Percentiles rank a stretch among this genome's conserved stretches.
Evolutionary conservation across 345 rosid species (phyloP).

Genomic region (Hypericum perforatum): DNA sequence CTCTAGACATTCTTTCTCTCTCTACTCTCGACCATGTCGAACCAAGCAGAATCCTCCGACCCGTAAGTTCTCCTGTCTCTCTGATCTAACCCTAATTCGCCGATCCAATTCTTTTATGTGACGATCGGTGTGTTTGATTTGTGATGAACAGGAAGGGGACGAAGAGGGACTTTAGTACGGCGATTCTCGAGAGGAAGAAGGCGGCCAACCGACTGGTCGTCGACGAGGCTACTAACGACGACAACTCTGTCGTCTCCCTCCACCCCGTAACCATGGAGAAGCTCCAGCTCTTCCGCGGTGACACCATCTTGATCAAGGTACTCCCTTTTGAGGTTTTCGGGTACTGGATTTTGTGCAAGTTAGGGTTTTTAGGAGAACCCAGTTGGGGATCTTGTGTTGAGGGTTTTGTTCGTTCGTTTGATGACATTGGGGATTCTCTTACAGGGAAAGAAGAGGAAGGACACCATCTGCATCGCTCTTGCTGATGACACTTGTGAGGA

Average conservation of each 20-base stretch:
- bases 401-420: too few relatives aligned
- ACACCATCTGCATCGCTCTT: constrained; percentile 19
- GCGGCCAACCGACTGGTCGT: constrained; percentile 11
- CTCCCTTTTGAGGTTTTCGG: not conserved
- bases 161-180: constrained; percentile 15
- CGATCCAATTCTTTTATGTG: not conserved
- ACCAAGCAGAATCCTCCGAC: constrained; percentile 17
- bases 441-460: constrained; percentile 19
- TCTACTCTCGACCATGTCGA: constrained; percentile 10
- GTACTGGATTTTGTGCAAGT: not conserved
- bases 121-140: not conserved
- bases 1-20: not conserved
- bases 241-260: constrained; percentile 10
- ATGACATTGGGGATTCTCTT: too few relatives aligned
- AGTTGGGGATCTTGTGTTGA: not conserved
- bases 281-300: constrained; percentile 16
- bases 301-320: constrained; percentile 16
- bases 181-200: constrained; percentile 14
- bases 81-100: not conserved
- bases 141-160: constrained; percentile 11
- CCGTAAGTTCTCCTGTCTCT: not conserved
- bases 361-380: not conserved
- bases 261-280: constrained; percentile 14
- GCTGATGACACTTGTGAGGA: constrained; percentile 20
- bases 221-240: constrained; percentile 10